Evolutionary conservation across 75 land plant species (phyloP), one percentile per base, ranked within the genome.

Genomic region (Pseudotsuga menziesii): DNA sequence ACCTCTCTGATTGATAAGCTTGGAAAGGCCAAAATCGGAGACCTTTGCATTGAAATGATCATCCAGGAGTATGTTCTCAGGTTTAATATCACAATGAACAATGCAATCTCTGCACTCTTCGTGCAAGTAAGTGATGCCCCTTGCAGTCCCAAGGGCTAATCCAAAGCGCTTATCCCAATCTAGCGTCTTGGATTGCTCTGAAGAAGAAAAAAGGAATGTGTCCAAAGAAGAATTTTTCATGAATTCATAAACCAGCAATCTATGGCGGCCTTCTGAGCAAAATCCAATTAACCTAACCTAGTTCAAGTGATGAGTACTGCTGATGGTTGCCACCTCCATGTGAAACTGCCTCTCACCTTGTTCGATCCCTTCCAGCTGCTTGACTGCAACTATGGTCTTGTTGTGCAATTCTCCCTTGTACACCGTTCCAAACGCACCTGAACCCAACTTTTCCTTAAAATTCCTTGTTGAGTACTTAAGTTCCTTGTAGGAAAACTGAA

Each of bases 81-180:
- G 92, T 78, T 97, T 97, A 27, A 97, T 97, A 83, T 97, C 98
- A 61, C 95, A 89, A 76, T 97, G 99, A 11, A 97, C 88, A 19
- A 97, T 94, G 79, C 98, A 90, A 55, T 93, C 89, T 39, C 90
- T 85, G 75, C 99, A 94, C 70, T 91, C 90, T 82, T 92, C 93
- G 57, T 97, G 99, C 63, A 97, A 79, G 78, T 97, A 97, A 14
- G 95, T 88, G 66, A 97, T 84, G 32, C 98, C 99, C 57, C 85
- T 85, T 2, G 99, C 99, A 29, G 91, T 89, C 19, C 99, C 99
- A 5, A 89, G 61, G 39, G 95, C 95, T 27, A 92, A 80, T 14
- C 73, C 80, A 73, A 83, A 92, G 25, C 99, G 74, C 13, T 61
- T 26, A 19, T 83, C 88, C 99, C 99, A 97, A 32, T 78, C 80